Percentiles rank a stretch among this genome's conserved stretches.
These are phyloP conservation scores for Amyloporia xantha DNA, from an alignment of 768 basidiomycete species.

Conservation along the genomic window DNA sequence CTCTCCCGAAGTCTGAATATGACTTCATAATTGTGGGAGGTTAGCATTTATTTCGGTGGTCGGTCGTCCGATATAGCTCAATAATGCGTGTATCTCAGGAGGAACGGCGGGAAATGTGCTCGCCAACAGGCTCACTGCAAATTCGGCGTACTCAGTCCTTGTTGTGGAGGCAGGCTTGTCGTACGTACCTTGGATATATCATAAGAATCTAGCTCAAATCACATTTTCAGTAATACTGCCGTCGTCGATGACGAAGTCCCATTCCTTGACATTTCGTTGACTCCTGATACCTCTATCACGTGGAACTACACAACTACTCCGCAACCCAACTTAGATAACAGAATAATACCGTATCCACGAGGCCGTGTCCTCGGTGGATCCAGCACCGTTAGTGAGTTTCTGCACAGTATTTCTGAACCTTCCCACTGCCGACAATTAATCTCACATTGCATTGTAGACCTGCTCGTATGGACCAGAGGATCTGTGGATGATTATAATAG, in stretches of 20 bases:
- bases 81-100: background rate
- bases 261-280: slow-evolving; percentile 2
- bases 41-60: background rate
- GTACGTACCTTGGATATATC: background rate
- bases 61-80: background rate
- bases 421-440: background rate
- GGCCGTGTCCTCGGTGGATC: slow-evolving; percentile 22
- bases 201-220: background rate
- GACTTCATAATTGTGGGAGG: slow-evolving; percentile 2
- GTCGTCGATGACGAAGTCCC: slow-evolving; percentile 6
- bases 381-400: slow-evolving; percentile 18
- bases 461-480: slow-evolving; percentile 23
- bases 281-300: slow-evolving; percentile 9
- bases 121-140: slow-evolving; percentile 1
- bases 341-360: slow-evolving; percentile 16
- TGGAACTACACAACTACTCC: slow-evolving; percentile 25
- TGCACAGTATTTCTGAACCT: background rate
- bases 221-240: slow-evolving; percentile 2
- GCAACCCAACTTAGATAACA: slow-evolving; percentile 16
- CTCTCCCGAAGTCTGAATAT: background rate
- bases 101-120: slow-evolving; percentile 3
- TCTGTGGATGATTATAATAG: slow-evolving; percentile 21
- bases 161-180: background rate
- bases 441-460: slow-evolving; percentile 11
- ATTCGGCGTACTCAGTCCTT: background rate